Conservation (phyloP, 1,284 basidiomycete genomes). For the Cryptococcus wingfieldii region DNA sequence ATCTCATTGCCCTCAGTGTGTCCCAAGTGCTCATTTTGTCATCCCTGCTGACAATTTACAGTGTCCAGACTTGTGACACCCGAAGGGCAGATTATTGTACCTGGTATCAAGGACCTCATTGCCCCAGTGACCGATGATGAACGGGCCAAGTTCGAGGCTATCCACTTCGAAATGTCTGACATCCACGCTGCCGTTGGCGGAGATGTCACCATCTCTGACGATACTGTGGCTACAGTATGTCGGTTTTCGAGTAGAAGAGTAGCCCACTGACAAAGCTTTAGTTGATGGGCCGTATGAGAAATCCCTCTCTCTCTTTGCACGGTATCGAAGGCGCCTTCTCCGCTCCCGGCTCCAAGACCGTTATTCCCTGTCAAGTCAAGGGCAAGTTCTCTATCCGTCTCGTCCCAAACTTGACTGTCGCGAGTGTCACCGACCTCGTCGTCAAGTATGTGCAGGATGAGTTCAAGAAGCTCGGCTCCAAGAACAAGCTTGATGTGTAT, state of each 20-base stretch:
- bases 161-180: constrained; percentile 68
- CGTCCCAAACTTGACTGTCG: constrained; percentile 76
- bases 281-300: constrained; percentile 51
- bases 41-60: constrained; percentile 9
- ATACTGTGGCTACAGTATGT: constrained; percentile 67
- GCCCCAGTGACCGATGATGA: constrained; percentile 72
- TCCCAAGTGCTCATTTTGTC: background rate
- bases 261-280: constrained; percentile 6
- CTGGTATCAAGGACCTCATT: constrained; percentile 88
- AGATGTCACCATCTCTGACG: constrained; percentile 67
- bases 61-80: constrained; percentile 74
- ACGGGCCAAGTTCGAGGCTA: constrained; percentile 62
- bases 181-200: constrained; percentile 77
- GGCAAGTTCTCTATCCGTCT: constrained; percentile 93
- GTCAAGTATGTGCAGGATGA: constrained; percentile 67
- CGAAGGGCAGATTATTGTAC: constrained; percentile 79
- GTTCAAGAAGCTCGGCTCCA: constrained; percentile 76
- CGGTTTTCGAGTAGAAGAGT: constrained; percentile 27
- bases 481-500: constrained; percentile 70
- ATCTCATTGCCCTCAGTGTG: constrained; percentile 53
- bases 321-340: constrained; percentile 97
- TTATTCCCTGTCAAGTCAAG: constrained; percentile 84
- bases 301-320: constrained; percentile 85
- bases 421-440: constrained; percentile 67
- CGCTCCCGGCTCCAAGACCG: constrained; percentile 83